Conservation (phyloP, 352 stramenopile genomes). For the Phytophthora ohioensis region DNA sequence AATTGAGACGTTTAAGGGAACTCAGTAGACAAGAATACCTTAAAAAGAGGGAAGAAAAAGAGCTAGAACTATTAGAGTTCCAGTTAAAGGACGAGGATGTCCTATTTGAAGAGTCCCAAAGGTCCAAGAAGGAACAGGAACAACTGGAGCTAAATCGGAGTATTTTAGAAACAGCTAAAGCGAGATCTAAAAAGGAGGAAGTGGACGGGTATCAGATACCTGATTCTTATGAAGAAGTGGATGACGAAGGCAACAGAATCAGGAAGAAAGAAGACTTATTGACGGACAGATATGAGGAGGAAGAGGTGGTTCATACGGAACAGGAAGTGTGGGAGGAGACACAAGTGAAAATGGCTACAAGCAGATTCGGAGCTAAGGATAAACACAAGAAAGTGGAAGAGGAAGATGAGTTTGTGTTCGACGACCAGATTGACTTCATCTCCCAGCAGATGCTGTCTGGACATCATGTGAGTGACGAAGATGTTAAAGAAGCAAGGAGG, state of each 20-base stretch:
- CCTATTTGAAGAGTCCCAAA: constrained; percentile 81
- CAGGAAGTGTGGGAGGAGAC: constrained; percentile 99
- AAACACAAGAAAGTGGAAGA: constrained; percentile 67
- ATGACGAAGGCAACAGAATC: constrained; percentile 90
- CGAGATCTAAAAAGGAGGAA: constrained; percentile 60
- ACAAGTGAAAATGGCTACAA: constrained; percentile 92
- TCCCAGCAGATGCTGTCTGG: constrained; percentile 90
- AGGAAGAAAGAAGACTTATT: constrained; percentile 93
- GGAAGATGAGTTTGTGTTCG: constrained; percentile 98
- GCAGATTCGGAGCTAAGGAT: constrained; percentile 73
- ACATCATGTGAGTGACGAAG: constrained; percentile 84
- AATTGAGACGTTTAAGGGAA: constrained; percentile 82
- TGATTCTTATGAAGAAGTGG: constrained; percentile 95
- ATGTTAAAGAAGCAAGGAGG: constrained; percentile 71
- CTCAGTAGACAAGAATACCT: constrained; percentile 97
- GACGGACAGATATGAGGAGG: constrained; percentile 94
- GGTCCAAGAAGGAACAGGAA: constrained; percentile 79
- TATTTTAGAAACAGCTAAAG: constrained; percentile 92
- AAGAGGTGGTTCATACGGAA: constrained; percentile 95
- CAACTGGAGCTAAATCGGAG: constrained; percentile 87
- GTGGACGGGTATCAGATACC: constrained; percentile 95
- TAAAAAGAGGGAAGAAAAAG: constrained; percentile 97
- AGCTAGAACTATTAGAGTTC: constrained; percentile 94
- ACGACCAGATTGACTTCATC: constrained; percentile 99
- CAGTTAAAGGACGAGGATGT: constrained; percentile 82